phyloP scores from a whole-genome alignment of 2,329 filamentous ascomycete species.

The Colletotrichum somersetense region DNA sequence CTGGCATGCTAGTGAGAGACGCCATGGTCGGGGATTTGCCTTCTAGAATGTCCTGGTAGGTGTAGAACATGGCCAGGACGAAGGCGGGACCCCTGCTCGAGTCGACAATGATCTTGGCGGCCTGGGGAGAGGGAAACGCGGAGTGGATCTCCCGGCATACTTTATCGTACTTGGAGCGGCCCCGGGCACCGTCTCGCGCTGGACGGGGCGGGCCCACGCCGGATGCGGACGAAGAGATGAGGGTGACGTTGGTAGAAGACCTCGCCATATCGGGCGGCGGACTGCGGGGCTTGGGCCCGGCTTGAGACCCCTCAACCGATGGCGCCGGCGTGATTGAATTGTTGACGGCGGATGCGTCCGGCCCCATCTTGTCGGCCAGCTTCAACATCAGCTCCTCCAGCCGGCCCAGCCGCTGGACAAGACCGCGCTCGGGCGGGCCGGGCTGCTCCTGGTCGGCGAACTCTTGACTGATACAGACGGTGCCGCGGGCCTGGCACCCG shows the following conservation, averaged over 20 bases:
- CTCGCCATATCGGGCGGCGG: slow-evolving; percentile 27
- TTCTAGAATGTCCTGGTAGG: slow-evolving; percentile 49
- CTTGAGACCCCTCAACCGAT: slow-evolving; percentile 50
- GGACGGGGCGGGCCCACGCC: background rate
- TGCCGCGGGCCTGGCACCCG: slow-evolving; percentile 59
- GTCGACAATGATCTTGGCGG: slow-evolving; percentile 32
- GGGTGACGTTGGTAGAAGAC: slow-evolving; percentile 44
- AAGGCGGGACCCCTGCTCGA: slow-evolving; percentile 45
- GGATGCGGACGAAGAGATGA: slow-evolving; percentile 16
- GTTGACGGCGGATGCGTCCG: slow-evolving; percentile 3
- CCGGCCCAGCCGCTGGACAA: slow-evolving; percentile 58
- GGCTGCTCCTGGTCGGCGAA: slow-evolving; percentile 51
- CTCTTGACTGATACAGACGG: slow-evolving; percentile 63
- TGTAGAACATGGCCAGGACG: slow-evolving; percentile 47
- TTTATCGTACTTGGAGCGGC: slow-evolving; percentile 36
- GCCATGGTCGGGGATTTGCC: slow-evolving; percentile 48
- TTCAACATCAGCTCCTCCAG: slow-evolving; percentile 62
- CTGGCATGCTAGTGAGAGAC: slow-evolving; percentile 48
- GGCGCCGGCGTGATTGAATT: slow-evolving; percentile 41
- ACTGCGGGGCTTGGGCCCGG: slow-evolving; percentile 53
- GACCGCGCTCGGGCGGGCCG: slow-evolving; percentile 51
- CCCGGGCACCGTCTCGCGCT: background rate
- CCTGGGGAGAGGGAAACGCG: slow-evolving; percentile 23
- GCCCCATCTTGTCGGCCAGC: slow-evolving; percentile 48
- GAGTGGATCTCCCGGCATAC: slow-evolving; percentile 32